Evolutionary conservation across 2,329 filamentous ascomycete species (phyloP).

Genomic region (Paecilomyces fulvus): DNA sequence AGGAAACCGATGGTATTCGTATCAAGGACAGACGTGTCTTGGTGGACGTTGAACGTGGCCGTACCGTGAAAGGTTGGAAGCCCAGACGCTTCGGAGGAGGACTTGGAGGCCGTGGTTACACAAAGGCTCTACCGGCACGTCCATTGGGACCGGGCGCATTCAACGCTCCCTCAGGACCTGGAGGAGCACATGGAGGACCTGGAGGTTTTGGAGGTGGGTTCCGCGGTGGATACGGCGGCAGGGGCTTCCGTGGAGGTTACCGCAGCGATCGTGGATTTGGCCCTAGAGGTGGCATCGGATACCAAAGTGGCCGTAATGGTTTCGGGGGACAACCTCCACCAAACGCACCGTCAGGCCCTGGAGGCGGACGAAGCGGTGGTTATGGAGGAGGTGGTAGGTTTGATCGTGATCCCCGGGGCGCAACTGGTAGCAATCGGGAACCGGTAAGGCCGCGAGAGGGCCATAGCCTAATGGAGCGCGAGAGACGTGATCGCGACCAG

Average conservation of each 20-base stretch:
- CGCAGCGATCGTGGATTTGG: constrained; percentile 45
- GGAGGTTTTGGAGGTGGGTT: constrained; percentile 50
- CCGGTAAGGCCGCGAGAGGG: constrained; percentile 63
- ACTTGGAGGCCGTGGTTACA: constrained; percentile 86
- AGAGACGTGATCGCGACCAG: constrained; percentile 34
- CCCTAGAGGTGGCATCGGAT: constrained; percentile 44
- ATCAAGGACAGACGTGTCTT: constrained; percentile 89
- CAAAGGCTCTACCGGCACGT: constrained; percentile 65
- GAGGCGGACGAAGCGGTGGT: constrained; percentile 46
- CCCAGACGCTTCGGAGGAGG: constrained; percentile 87
- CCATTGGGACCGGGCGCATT: constrained; percentile 58
- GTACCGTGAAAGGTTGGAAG: constrained; percentile 89
- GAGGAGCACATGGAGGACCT: constrained; percentile 51
- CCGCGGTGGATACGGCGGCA: constrained; percentile 45
- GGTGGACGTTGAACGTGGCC: constrained; percentile 91
- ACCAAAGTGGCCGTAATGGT: constrained; percentile 49
- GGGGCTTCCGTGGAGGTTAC: constrained; percentile 45
- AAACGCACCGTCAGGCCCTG: constrained; percentile 45
- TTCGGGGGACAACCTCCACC: constrained; percentile 41
- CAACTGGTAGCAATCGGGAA: constrained; percentile 73
- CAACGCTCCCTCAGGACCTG: constrained; percentile 47
- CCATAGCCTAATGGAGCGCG: constrained; percentile 37
- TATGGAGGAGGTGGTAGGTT: constrained; percentile 41
- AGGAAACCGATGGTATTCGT: constrained; percentile 74
- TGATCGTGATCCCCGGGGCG: constrained; percentile 47